Conservation (phyloP, 2,329 filamentous ascomycete genomes). For the Fusarium metavorans region DNA sequence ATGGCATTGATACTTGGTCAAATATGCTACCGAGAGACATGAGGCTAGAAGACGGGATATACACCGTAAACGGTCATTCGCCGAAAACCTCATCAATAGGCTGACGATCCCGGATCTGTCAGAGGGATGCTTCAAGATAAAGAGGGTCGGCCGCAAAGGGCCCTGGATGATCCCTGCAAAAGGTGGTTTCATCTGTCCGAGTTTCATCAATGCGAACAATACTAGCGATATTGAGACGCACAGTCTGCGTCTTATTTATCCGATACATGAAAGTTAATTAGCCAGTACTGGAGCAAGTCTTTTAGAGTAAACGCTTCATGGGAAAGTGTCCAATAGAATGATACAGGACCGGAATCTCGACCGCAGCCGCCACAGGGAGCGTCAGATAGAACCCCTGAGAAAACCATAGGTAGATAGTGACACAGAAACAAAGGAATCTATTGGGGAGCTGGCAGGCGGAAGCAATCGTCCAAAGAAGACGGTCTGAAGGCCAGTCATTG, state of each 20-base stretch:
- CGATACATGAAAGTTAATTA: background rate
- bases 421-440: background rate
- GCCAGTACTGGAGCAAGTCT: background rate
- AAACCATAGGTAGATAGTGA: background rate
- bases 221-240: background rate
- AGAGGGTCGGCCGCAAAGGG: background rate
- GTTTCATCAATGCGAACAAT: conserved; percentile 6
- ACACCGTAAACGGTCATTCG: background rate
- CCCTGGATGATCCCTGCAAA: conserved; percentile 8
- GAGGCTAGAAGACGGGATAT: background rate
- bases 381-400: background rate
- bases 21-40: background rate
- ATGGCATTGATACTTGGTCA: background rate
- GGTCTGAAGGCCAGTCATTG: background rate
- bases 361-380: background rate
- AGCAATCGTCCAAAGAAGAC: background rate
- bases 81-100: background rate
- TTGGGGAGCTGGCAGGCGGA: background rate
- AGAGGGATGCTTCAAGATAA: conserved; percentile 20
- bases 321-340: background rate
- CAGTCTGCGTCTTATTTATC: background rate
- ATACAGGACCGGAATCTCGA: background rate
- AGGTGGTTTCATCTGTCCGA: conserved; percentile 9
- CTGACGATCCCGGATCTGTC: background rate
- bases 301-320: background rate